These are phyloP conservation scores for Cladosporium colombiae DNA, from an alignment of 2,329 filamentous ascomycete genomes.

Conservation along the genomic window DNA sequence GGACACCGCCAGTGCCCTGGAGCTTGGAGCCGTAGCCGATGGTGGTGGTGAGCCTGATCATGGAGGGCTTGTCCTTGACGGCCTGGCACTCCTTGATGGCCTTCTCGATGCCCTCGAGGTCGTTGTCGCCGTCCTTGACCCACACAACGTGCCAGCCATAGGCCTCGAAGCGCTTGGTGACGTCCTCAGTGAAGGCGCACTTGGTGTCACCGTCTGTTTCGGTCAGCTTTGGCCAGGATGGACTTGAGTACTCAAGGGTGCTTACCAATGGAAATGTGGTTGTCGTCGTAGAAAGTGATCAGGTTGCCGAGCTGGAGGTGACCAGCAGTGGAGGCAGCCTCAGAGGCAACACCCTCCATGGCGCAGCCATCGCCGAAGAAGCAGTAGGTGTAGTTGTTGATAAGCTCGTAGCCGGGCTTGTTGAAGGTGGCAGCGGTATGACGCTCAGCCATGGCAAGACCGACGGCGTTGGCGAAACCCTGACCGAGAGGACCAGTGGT, in stretches of 20 bases:
- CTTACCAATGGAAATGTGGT: slow-evolving; percentile 84
- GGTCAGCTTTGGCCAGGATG: slow-evolving; percentile 22
- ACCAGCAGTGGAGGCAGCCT: slow-evolving; percentile 88
- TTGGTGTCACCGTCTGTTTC: slow-evolving; percentile 85
- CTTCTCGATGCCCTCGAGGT: slow-evolving; percentile 82
- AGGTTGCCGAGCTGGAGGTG: slow-evolving; percentile 98
- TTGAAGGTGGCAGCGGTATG: slow-evolving; percentile 92
- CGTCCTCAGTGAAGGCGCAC: slow-evolving; percentile 95
- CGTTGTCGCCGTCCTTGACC: slow-evolving; percentile 85
- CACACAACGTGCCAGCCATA: slow-evolving; percentile 93
- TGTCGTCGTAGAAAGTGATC: slow-evolving; percentile 97
- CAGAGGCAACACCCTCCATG: slow-evolving; percentile 95
- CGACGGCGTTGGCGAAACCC: slow-evolving; percentile 95
- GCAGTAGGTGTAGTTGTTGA: slow-evolving; percentile 95
- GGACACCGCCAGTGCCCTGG: slow-evolving; percentile 91
- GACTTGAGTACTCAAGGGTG: neutral
- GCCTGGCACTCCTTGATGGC: slow-evolving; percentile 83
- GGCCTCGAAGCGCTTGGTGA: slow-evolving; percentile 88
- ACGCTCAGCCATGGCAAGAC: slow-evolving; percentile 93
- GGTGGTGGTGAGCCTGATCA: slow-evolving; percentile 96
- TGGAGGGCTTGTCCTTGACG: slow-evolving; percentile 91
- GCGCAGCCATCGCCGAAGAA: slow-evolving; percentile 98
- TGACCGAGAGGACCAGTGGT: slow-evolving; percentile 97
- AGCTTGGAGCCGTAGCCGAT: slow-evolving; percentile 95
- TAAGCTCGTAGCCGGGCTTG: slow-evolving; percentile 86